A percentile compares a stretch with the other conserved stretches of the same genome.
Evolutionary conservation across 257 asterid species (phyloP).

Genomic region (Nicotiana attenuata): DNA sequence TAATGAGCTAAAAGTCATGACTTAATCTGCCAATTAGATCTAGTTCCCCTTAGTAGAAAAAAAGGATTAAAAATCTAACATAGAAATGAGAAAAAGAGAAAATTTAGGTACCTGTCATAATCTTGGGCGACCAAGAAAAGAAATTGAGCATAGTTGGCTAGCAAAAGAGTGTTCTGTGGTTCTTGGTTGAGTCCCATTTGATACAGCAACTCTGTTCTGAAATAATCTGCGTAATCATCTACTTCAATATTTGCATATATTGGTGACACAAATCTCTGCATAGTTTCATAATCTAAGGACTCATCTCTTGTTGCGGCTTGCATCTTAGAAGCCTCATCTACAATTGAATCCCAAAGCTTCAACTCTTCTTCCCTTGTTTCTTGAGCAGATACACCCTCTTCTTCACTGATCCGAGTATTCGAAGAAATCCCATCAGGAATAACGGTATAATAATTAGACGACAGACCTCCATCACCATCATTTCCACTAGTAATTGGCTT

Average conservation of each 20-base stretch:
- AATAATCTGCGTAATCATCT: conserved; percentile 39
- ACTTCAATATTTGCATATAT: conserved; percentile 54
- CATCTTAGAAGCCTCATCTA: conserved; percentile 62
- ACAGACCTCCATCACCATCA: conserved; percentile 72
- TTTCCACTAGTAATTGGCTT: conserved; percentile 52
- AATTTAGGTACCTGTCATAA: conserved; percentile 66
- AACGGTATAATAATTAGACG: conserved; percentile 25
- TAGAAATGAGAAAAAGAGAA: background rate
- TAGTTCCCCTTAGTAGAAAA: background rate
- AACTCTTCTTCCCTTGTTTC: conserved; percentile 42
- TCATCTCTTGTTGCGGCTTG: conserved; percentile 36
- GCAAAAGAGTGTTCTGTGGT: conserved; percentile 69
- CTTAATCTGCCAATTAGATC: background rate
- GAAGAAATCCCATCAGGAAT: conserved; percentile 43
- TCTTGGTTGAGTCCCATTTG: conserved; percentile 52
- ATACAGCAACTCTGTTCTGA: conserved; percentile 56
- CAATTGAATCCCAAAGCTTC: conserved; percentile 57
- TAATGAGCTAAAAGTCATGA: conserved; percentile 11
- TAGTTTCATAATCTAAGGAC: conserved; percentile 60
- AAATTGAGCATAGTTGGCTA: conserved; percentile 90
- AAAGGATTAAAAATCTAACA: conserved; percentile 7
- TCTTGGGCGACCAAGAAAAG: conserved; percentile 67
- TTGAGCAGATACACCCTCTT: conserved; percentile 47
- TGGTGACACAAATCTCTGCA: conserved; percentile 56
- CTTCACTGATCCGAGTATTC: conserved; percentile 38